Percentiles rank a stretch among this genome's conserved stretches.
phyloP scores from a whole-genome alignment of 192 early-diverging fungal species.

The Chytriomyces hyalinus region DNA sequence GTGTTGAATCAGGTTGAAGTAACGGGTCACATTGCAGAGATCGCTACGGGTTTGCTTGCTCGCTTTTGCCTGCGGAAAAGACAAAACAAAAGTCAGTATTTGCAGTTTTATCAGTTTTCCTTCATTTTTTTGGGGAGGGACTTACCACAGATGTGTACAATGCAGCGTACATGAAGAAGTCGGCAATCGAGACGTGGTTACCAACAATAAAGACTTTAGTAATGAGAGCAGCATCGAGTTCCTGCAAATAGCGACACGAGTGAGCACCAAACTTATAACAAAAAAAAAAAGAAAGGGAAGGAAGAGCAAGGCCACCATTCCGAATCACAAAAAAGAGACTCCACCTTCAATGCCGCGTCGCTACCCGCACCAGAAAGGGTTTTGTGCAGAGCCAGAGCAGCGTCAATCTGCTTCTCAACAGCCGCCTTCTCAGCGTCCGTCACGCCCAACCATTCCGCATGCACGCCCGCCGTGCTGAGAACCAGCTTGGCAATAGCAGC shows the following conservation, averaged over 20 bases:
- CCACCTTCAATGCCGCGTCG: slow-evolving; percentile 19
- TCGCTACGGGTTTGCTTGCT: slow-evolving; percentile 29
- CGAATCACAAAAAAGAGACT: background rate
- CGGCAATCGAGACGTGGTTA: slow-evolving; percentile 25
- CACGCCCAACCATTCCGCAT: background rate
- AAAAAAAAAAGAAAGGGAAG: no score
- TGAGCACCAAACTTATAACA: background rate
- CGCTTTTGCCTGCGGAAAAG: slow-evolving; percentile 16
- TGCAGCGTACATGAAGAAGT: slow-evolving; percentile 28
- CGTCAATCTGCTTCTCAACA: slow-evolving; percentile 32
- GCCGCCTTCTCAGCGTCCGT: slow-evolving; percentile 18
- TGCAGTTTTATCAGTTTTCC: background rate
- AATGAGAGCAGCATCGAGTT: background rate
- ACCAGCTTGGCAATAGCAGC: slow-evolving; percentile 16
- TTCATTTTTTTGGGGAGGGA: no score
- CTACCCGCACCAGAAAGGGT: background rate
- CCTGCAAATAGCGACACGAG: background rate
- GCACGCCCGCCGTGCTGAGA: background rate
- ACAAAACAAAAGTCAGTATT: background rate
- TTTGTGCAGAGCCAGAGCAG: slow-evolving; percentile 23
- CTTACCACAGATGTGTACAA: slow-evolving; percentile 33
- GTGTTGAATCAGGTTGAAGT: slow-evolving; percentile 36
- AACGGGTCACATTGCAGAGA: slow-evolving; percentile 34
- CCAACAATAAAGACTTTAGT: slow-evolving; percentile 18
- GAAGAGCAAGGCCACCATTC: background rate